These are phyloP conservation scores for Thymus mandschuricus DNA, from an alignment of 257 asterid genomes.

Conservation along the genomic window DNA sequence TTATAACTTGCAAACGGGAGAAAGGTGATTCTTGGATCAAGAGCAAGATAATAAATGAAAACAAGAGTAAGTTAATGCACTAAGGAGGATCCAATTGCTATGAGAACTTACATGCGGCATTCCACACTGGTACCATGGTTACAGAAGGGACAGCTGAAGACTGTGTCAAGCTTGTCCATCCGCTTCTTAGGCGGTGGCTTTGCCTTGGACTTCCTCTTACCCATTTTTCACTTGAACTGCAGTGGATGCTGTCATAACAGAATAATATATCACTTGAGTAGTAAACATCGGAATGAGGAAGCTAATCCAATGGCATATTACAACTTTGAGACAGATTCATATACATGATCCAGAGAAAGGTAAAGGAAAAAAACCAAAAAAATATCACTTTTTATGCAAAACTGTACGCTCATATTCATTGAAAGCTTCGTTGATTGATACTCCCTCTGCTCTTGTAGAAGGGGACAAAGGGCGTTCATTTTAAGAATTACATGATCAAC, in stretches of 20 bases:
- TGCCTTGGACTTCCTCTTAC: slow-evolving; percentile 94
- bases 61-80: not conserved
- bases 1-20: not conserved
- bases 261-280: not conserved
- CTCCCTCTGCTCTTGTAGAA: too few species aligned
- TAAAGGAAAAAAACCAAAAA: not conserved
- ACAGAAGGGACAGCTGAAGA: slow-evolving; percentile 95
- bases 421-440: not conserved
- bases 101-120: slow-evolving; percentile 62
- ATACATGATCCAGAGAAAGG: not conserved
- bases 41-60: not conserved
- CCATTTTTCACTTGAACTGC: slow-evolving; percentile 47
- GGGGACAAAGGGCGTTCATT: too few species aligned
- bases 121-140: slow-evolving; percentile 92
- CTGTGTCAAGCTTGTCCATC: slow-evolving; percentile 96
- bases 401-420: not conserved
- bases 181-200: slow-evolving; percentile 94
- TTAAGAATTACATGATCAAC: too few species aligned
- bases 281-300: not conserved
- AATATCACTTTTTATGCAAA: not conserved
- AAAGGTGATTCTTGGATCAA: not conserved
- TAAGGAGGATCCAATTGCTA: not conserved
- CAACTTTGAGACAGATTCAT: not conserved
- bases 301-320: not conserved
- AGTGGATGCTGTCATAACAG: not conserved